Evolutionary conservation across 352 stramenopile genomes (phyloP).

Genomic region (Detonula confervacea): DNA sequence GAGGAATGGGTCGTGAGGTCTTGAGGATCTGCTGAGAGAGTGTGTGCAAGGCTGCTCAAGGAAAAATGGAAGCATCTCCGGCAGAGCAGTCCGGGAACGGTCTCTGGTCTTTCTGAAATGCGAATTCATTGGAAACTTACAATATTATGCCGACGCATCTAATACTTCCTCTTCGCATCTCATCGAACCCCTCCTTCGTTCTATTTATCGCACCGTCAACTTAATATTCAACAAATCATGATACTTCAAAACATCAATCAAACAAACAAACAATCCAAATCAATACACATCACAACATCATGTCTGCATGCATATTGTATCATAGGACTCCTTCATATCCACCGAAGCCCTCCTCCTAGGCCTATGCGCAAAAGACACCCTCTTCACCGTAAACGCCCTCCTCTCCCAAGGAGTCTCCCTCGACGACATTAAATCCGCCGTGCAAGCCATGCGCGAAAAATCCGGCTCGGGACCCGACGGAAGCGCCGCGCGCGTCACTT

Average conservation of each 20-base stretch:
- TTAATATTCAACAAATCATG: not conserved
- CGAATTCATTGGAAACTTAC: too few relatives aligned
- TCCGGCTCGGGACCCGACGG: slow-evolving; percentile 46
- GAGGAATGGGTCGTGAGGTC: too few relatives aligned
- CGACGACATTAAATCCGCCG: slow-evolving; percentile 59
- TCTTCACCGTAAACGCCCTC: slow-evolving; percentile 73
- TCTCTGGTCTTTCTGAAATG: too few relatives aligned
- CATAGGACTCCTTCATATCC: slow-evolving; percentile 81
- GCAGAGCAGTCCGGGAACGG: too few relatives aligned
- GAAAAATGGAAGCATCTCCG: too few relatives aligned
- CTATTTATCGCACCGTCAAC: too few relatives aligned
- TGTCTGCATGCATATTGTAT: too few relatives aligned
- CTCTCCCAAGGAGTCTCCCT: slow-evolving; percentile 65
- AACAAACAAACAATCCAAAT: not conserved
- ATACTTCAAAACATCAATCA: slow-evolving; percentile 1
- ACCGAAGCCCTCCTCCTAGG: slow-evolving; percentile 75
- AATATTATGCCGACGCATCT: too few relatives aligned
- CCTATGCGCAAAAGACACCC: slow-evolving; percentile 66
- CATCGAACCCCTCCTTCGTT: too few relatives aligned
- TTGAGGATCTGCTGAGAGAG: too few relatives aligned
- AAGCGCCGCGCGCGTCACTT: slow-evolving; percentile 64
- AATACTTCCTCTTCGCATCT: too few relatives aligned
- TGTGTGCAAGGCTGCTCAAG: too few relatives aligned
- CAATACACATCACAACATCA: not conserved
- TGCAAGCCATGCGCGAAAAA: slow-evolving; percentile 72